Evolutionary conservation across 495 filamentous ascomycete species (phyloP).

Genomic region (Hypoxylon fuscum): DNA sequence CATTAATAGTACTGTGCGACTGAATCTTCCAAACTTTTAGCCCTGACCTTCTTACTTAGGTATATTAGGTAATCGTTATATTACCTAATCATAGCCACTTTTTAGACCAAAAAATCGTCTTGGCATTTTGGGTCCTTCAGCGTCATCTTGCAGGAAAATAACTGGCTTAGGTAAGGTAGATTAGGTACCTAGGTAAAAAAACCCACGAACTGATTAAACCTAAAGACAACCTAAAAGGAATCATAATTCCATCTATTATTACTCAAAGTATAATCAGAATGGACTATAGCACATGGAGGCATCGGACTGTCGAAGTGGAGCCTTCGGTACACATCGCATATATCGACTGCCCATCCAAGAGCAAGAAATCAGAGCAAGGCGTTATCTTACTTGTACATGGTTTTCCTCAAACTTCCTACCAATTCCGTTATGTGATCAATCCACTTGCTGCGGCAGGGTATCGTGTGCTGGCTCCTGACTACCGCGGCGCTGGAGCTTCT

Average conservation of each 20-base stretch:
- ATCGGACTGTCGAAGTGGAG: slow-evolving; percentile 23
- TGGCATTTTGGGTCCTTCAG: neutral
- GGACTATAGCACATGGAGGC: slow-evolving; percentile 19
- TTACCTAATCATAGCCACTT: neutral
- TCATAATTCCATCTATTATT: neutral
- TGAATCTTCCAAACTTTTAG: too few species aligned
- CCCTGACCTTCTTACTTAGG: too few species aligned
- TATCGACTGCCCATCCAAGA: slow-evolving; percentile 25
- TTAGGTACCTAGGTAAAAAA: too few species aligned
- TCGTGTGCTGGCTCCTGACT: slow-evolving; percentile 54
- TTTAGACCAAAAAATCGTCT: neutral
- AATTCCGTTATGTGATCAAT: slow-evolving; percentile 53
- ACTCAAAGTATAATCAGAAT: neutral
- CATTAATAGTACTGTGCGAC: too few species aligned
- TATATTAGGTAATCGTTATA: too few species aligned
- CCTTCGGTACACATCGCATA: slow-evolving; percentile 26
- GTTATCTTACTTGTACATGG: slow-evolving; percentile 46
- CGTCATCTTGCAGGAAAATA: neutral
- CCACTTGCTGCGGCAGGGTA: slow-evolving; percentile 51
- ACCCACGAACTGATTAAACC: neutral
- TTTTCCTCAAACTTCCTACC: slow-evolving; percentile 58
- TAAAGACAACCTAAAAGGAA: too few species aligned
- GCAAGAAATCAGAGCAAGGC: slow-evolving; percentile 15
- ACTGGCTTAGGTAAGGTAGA: too few species aligned
- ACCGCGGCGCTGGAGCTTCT: slow-evolving; percentile 56